phyloP scores from a whole-genome alignment of 177 flowering plant genomes.

The Vitis hybrid region DNA sequence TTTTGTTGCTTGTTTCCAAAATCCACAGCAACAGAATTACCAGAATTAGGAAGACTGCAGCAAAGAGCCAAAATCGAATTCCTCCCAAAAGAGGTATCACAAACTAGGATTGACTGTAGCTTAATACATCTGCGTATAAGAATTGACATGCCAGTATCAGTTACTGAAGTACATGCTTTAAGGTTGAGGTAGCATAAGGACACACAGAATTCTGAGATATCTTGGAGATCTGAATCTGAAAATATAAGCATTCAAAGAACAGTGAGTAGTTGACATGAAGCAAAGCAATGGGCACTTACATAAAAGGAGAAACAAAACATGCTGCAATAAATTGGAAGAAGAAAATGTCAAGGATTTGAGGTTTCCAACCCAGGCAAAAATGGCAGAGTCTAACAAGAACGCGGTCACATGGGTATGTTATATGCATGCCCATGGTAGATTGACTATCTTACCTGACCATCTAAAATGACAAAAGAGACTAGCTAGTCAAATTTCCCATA shows the following conservation, averaged over 20 bases:
- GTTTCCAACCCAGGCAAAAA: too few species aligned
- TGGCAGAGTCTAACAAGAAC: too few species aligned
- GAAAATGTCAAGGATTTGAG: too few species aligned
- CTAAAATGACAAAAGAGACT: not conserved
- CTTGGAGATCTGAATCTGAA: conserved; percentile 60
- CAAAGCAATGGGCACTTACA: not conserved
- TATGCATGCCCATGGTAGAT: too few species aligned
- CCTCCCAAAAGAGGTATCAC: conserved; percentile 66
- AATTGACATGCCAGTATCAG: conserved; percentile 63
- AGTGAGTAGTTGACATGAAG: conserved; percentile 1
- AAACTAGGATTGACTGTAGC: conserved; percentile 53
- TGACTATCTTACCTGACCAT: too few species aligned
- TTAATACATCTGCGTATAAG: conserved; percentile 41
- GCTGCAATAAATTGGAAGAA: conserved; percentile 4
- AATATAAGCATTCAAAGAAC: conserved; percentile 9
- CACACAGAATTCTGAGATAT: conserved; percentile 38
- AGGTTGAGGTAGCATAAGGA: conserved; percentile 57
- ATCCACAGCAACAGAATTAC: conserved; percentile 12
- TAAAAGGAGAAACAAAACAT: not conserved
- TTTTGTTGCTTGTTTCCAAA: conserved; percentile 19
- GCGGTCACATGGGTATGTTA: too few species aligned
- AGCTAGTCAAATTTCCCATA: not conserved
- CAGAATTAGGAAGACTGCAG: conserved; percentile 20
- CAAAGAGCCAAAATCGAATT: conserved; percentile 58
- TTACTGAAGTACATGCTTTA: conserved; percentile 60